Base-by-base conservation (phyloP, 768 basidiomycete genomes). In the Panellus pusillus region DNA sequence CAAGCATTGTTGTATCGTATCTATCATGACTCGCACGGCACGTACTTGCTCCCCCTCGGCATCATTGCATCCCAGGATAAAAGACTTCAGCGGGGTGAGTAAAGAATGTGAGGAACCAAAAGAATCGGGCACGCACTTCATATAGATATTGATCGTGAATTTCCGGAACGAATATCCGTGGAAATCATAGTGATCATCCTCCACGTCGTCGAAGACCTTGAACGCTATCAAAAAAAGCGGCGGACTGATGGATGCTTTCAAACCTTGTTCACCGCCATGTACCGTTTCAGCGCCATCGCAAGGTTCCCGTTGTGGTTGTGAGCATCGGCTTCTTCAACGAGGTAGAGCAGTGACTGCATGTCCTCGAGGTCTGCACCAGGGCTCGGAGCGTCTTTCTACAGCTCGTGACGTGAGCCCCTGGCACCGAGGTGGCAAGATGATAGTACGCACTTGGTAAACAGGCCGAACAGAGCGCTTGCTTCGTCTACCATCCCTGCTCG, bases 101-200 rank as follows among this genome's bases (percentile, higher is more conserved):
- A 32, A 57, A 27, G 40, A 52, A 19, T 9, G 1, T 2, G 4
- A 15, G 6, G 14, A 18, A 37, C n/a, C 9, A 46, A 15, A 41
- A 49, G 36, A 14, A 27, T 9, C 17, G 12, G 43, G 24, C 8
- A 74, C 89, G 55, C 61, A 98, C 96, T 84, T 82, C 48, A 90
- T 56, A 67, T 98, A 98, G 12, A 92, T 83, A 48, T 86, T 87
- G 31, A 98, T 72, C 8, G 90, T 96, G 63, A 86, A 90, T 62
- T 91, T 93, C 48, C 97, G 86, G 61, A 98, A 61, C 60, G 91
- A 91, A 69, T 98, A 99, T 7, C 89, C 84, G 68, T 99, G 97
- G 78, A 99, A 99, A 69, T 99, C 97, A 62, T 89, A 98, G 70
- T 98, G 94, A 64, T 97, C 95, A 61, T 98, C 93, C 59, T 97